Evolutionary conservation across 441 rosid species (phyloP).

Genomic region (Pelargonium fulgidum): DNA sequence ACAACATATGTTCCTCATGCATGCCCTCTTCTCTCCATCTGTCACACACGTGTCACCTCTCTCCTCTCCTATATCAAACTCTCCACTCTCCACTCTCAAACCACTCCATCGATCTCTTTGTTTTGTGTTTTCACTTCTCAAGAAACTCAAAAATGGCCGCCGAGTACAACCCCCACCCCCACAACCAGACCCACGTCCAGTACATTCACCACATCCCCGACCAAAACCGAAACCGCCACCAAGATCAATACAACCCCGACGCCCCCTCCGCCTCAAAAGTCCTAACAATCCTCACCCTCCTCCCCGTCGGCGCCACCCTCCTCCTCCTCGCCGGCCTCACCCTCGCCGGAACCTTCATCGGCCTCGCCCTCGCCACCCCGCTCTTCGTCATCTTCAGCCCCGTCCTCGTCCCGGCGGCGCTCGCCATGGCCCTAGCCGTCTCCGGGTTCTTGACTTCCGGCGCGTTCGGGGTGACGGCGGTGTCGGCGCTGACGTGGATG

Average conservation of each 20-base stretch:
- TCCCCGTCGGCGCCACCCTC: constrained; percentile 53
- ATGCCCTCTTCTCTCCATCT: not conserved
- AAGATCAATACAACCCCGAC: constrained; percentile 1
- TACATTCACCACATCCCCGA: not conserved
- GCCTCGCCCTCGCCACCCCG: constrained; percentile 44
- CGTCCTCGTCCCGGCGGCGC: constrained; percentile 59
- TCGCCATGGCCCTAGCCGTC: constrained; percentile 40
- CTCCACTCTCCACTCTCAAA: not conserved
- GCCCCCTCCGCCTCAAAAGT: constrained; percentile 46
- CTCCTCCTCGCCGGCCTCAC: constrained; percentile 55
- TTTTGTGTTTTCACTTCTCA: not conserved
- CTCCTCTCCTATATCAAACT: constrained; percentile 18
- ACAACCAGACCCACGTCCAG: not conserved
- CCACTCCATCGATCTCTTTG: too few species aligned
- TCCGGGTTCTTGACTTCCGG: constrained; percentile 53
- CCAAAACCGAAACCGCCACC: not conserved
- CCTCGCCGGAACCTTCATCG: constrained; percentile 53
- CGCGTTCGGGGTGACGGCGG: constrained; percentile 51
- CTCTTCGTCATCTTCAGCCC: constrained; percentile 73
- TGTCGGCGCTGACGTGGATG: constrained; percentile 51
- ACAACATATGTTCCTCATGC: constrained; percentile 21
- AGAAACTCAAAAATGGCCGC: not conserved
- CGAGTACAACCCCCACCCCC: not conserved
- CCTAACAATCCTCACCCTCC: constrained; percentile 39
- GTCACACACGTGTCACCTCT: constrained; percentile 22